Evolutionary conservation across 2,329 filamentous ascomycete species (phyloP), one percentile per base, ranked within the genome.

Genomic region (Boeremia lycopersici): DNA sequence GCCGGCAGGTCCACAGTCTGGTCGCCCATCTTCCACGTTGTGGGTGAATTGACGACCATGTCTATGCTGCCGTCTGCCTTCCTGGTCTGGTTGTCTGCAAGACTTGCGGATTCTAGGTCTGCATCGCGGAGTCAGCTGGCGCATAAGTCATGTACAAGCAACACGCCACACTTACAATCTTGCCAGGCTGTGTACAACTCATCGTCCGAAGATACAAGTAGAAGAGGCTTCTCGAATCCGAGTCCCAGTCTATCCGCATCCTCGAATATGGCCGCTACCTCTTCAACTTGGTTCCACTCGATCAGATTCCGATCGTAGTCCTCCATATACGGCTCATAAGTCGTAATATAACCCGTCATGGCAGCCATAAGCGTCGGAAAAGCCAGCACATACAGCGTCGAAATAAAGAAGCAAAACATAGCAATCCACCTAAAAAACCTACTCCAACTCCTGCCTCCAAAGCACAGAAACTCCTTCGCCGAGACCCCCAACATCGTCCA

Each of bases 271-370:
- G 53, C 61, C 1, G 23, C 15, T 4, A 70, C 61, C 2, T n/a
- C 13, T 5, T 47, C 52, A 1, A 67, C 49, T 25, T 66, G 63
- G 3, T 41, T 29, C 48, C 58, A 65, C 11, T 64, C 63, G n/a
- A 70, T 65, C n/a, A 73, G 56, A 47, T 69, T 68, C 3, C 53
- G 33, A 1, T 64, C 50, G 7, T 42, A 46, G n/a, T 71, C 62
- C 26, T 71, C 60, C 12, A 72, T 36, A 41, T 72, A 73, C 11
- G 67, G 60, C 41, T 66, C 51, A 29, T 62, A 69, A 4, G 64
- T 69, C 30, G 65, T 67, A 12, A 74, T 70, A 48, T 76, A 77
- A n/a, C 74, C 75, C 11, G 71, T 76, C 71, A 76, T 74, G 4
- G 74, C 74, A 4, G 65, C 70, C 59, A 75, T 65, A 8, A 75